Percentiles rank a stretch among this genome's conserved stretches.
Evolutionary conservation across 2,329 filamentous ascomycete species (phyloP).

Genomic region (Botrytis cinerea): DNA sequence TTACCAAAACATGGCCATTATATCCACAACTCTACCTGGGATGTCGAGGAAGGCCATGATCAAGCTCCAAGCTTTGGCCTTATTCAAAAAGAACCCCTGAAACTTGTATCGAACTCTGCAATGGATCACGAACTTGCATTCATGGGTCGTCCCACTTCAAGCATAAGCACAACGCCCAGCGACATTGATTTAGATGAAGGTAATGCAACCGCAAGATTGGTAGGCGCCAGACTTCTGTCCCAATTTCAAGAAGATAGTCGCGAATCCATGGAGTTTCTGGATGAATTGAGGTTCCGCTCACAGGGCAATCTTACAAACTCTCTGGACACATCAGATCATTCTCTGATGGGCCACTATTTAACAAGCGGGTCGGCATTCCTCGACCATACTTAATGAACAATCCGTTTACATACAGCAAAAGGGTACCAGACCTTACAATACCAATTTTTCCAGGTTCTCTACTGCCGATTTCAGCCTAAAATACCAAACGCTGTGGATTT

Average conservation of each 20-base stretch:
- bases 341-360: not conserved
- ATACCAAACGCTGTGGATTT: not conserved
- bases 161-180: not conserved
- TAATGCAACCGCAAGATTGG: not conserved
- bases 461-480: conserved; percentile 1
- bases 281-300: not conserved
- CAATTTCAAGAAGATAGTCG: not conserved
- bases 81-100: not conserved
- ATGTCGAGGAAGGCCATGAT: conserved; percentile 4
- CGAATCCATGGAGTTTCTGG: not conserved
- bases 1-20: not conserved
- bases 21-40: not conserved
- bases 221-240: not conserved
- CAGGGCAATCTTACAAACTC: not conserved
- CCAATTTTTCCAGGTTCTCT: not conserved
- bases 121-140: not conserved
- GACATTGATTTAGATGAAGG: conserved; percentile 20
- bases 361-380: not conserved
- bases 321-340: not conserved
- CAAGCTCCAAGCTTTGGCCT: not conserved
- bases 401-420: not conserved
- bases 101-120: not conserved
- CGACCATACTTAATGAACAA: not conserved
- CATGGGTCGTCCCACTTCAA: conserved; percentile 14
- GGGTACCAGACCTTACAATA: not conserved